phyloP scores from a whole-genome alignment of 495 filamentous ascomycete genomes.

The Talaromyces stipitatus region DNA sequence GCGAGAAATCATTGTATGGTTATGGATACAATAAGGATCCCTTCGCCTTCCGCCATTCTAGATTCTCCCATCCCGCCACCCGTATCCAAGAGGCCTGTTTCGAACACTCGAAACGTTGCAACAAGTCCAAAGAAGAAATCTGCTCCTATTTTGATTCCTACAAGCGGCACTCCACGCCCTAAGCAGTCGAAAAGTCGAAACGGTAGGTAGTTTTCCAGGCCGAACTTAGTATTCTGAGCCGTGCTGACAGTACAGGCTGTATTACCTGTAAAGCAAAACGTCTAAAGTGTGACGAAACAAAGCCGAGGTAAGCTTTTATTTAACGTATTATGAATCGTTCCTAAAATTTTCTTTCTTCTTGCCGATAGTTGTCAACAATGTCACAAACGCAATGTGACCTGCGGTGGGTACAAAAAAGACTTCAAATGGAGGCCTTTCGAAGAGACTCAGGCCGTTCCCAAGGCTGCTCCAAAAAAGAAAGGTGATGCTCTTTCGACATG shows the following conservation, averaged over 20 bases:
- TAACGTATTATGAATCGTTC: neutral
- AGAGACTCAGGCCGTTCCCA: constrained; percentile 52
- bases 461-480: constrained; percentile 43
- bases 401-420: constrained; percentile 76
- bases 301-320: constrained; percentile 38
- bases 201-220: constrained; percentile 37
- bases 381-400: constrained; percentile 58
- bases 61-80: constrained; percentile 29
- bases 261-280: constrained; percentile 76
- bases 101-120: constrained; percentile 13
- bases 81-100: constrained; percentile 2
- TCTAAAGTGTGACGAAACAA: constrained; percentile 75
- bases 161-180: constrained; percentile 27
- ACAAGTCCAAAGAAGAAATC: constrained; percentile 7
- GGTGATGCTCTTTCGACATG: constrained; percentile 19
- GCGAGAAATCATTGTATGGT: constrained; percentile 12
- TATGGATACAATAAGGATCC: constrained; percentile 59
- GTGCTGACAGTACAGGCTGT: constrained; percentile 49
- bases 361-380: constrained; percentile 56
- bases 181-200: constrained; percentile 83
- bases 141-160: constrained; percentile 4
- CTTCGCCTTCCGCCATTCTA: constrained; percentile 55
- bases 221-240: neutral
- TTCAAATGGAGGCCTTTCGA: constrained; percentile 81
- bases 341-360: neutral